A percentile compares a stretch with the other conserved stretches of the same genome.
phyloP scores from a whole-genome alignment of 768 basidiomycete species.

The Auricularia auricula-judae region DNA sequence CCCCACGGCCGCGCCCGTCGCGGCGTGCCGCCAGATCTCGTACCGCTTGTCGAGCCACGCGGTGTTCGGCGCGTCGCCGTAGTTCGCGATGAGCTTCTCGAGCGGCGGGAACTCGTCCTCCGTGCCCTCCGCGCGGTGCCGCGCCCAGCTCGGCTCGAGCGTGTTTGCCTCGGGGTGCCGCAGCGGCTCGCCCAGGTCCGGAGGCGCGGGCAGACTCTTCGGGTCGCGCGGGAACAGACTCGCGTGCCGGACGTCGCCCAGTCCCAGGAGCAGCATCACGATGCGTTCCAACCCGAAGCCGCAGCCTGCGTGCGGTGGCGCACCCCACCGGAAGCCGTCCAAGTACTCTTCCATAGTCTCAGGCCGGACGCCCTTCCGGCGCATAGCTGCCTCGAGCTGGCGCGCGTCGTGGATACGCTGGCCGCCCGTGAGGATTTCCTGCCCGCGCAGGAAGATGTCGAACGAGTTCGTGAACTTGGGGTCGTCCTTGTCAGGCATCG shows the following conservation, averaged over 20 bases:
- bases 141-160: background rate
- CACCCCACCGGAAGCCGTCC: slow-evolving; percentile 38
- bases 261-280: slow-evolving; percentile 40
- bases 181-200: background rate
- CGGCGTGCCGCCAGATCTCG: slow-evolving; percentile 38
- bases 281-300: slow-evolving; percentile 39
- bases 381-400: slow-evolving; percentile 31
- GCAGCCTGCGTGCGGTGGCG: slow-evolving; percentile 40
- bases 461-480: slow-evolving; percentile 37
- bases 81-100: slow-evolving; percentile 45
- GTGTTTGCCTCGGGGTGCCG: background rate
- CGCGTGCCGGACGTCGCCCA: slow-evolving; percentile 34
- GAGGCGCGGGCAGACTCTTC: slow-evolving; percentile 3
- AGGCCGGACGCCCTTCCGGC: slow-evolving; percentile 26
- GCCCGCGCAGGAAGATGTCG: slow-evolving; percentile 46
- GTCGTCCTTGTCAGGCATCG: slow-evolving; percentile 39
- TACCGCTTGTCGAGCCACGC: slow-evolving; percentile 54
- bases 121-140: background rate
- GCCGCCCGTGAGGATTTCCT: slow-evolving; percentile 44
- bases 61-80: slow-evolving; percentile 59
- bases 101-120: slow-evolving; percentile 18
- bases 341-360: slow-evolving; percentile 34
- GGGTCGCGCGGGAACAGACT: slow-evolving; percentile 40
- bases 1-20: slow-evolving; percentile 49
- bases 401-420: slow-evolving; percentile 39